Evolutionary conservation across 306 rosid species (phyloP), one percentile per base, ranked within the genome.

Genomic region (Rubus idaeus): DNA sequence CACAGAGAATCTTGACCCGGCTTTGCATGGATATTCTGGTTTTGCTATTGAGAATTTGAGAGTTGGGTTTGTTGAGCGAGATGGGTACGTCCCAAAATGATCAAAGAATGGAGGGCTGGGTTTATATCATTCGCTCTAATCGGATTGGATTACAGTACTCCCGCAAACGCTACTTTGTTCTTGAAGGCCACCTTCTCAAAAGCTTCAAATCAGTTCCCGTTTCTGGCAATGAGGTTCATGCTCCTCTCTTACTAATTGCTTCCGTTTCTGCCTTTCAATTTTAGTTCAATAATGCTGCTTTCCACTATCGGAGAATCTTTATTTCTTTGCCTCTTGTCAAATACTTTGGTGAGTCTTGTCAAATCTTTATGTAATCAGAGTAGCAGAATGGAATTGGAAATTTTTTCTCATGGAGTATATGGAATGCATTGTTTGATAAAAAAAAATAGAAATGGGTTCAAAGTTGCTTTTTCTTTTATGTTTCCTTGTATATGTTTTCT

Each of bases 31-130:
- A 70, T 46, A 45, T 78, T 74, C 4, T 20, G 42, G 2, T 73
- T 13, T 10, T 69, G 65, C 69, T 9, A 37, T 10, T 14, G 21
- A 49, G 47, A 50, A 70, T 52, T 70, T 66, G 12, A 45, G 74
- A 58, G 16, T 17, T 60, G 68, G 73, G 69, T 63, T 70, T 55
- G 46, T 42, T 39, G 21, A 60, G 55, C 49, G 21, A 56, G 49
- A 82, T 82, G 84, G 88, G 66, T 56, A 18, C 71, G 42, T 66
- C 88, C n/a, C 84, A 81, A 58, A 65, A 51, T 50, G 86, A 84
- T 44, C 81, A 80, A 74, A 82, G 64, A 77, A 89, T 89, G 94
- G 97, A 89, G 71, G 97, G 97, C 1, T 91, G 97, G 97, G 74
- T 91, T 66, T 86, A 89, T 83, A 84, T 89, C 26, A 84, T 91